A percentile compares a stretch with the other conserved stretches of the same genome.
phyloP scores from a whole-genome alignment of 78 protist species.

The Dictyostelium capitatum region DNA sequence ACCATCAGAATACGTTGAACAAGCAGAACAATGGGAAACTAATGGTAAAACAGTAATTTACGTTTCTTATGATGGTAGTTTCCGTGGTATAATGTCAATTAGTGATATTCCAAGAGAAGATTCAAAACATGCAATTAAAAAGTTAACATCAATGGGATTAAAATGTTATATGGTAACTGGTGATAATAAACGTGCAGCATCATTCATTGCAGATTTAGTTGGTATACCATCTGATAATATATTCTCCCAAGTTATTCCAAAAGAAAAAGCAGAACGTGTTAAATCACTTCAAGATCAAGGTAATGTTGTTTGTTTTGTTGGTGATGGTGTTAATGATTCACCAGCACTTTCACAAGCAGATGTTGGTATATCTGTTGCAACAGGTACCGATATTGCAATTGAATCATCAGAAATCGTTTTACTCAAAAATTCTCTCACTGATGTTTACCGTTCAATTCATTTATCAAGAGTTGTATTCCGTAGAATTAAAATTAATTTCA shows the following conservation, averaged over 20 bases:
- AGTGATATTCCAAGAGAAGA: constrained; percentile 76
- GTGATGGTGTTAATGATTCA: constrained; percentile 96
- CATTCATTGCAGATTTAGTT: constrained; percentile 47
- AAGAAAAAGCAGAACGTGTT: constrained; percentile 87
- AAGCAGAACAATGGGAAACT: constrained; percentile 59
- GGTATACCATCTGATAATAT: constrained; percentile 43
- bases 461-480: constrained; percentile 80
- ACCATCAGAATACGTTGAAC: neutral
- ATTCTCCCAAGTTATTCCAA: constrained; percentile 89
- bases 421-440: constrained; percentile 77
- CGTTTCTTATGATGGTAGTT: neutral
- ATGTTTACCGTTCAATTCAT: constrained; percentile 90
- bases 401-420: constrained; percentile 94
- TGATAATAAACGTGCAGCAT: constrained; percentile 87
- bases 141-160: constrained; percentile 54
- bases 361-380: constrained; percentile 92
- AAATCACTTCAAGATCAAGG: constrained; percentile 81
- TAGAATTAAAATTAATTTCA: constrained; percentile 90
- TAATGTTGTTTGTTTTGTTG: constrained; percentile 93
- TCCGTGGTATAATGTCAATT: constrained; percentile 64
- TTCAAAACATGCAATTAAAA: constrained; percentile 32
- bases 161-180: constrained; percentile 93
- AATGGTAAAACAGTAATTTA: constrained; percentile 77
- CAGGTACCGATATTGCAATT: constrained; percentile 93
- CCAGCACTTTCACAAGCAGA: constrained; percentile 92